Conservation (phyloP, 2,329 filamentous ascomycete species). For the Ambrosiella xylebori region DNA sequence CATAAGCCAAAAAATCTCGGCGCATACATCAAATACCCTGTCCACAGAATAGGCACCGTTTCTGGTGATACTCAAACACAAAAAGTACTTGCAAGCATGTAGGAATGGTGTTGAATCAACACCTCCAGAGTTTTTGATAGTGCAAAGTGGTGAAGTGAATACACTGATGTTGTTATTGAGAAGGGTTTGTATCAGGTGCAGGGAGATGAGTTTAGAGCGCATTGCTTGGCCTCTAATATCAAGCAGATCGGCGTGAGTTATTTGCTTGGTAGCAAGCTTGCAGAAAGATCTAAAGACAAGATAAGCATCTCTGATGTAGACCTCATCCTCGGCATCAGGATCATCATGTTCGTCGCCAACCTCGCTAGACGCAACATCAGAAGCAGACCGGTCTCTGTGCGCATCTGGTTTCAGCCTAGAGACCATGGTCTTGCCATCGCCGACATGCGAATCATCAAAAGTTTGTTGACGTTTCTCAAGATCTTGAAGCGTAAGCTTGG, state of each 20-base stretch:
- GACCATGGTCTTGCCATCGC: slow-evolving; percentile 50
- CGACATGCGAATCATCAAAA: slow-evolving; percentile 49
- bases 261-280: slow-evolving; percentile 83
- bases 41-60: slow-evolving; percentile 91
- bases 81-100: slow-evolving; percentile 89
- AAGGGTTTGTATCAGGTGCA: slow-evolving; percentile 88
- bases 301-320: slow-evolving; percentile 93
- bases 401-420: slow-evolving; percentile 37
- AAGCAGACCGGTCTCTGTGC: slow-evolving; percentile 29
- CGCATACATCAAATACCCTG: slow-evolving; percentile 84
- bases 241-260: slow-evolving; percentile 79
- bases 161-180: slow-evolving; percentile 85
- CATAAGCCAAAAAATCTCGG: slow-evolving; percentile 97
- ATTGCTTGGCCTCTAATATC: slow-evolving; percentile 89
- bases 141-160: slow-evolving; percentile 81
- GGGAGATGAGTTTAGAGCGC: slow-evolving; percentile 87
- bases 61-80: slow-evolving; percentile 83
- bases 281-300: slow-evolving; percentile 95
- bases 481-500: slow-evolving; percentile 48
- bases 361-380: slow-evolving; percentile 38
- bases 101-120: slow-evolving; percentile 80
- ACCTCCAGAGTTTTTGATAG: slow-evolving; percentile 78
- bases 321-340: slow-evolving; percentile 67
- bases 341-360: slow-evolving; percentile 40
- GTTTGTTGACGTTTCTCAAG: slow-evolving; percentile 52